These are phyloP conservation scores for Brasenia schreberi DNA, from an alignment of 164 flowering plant species.

Conservation along the genomic window DNA sequence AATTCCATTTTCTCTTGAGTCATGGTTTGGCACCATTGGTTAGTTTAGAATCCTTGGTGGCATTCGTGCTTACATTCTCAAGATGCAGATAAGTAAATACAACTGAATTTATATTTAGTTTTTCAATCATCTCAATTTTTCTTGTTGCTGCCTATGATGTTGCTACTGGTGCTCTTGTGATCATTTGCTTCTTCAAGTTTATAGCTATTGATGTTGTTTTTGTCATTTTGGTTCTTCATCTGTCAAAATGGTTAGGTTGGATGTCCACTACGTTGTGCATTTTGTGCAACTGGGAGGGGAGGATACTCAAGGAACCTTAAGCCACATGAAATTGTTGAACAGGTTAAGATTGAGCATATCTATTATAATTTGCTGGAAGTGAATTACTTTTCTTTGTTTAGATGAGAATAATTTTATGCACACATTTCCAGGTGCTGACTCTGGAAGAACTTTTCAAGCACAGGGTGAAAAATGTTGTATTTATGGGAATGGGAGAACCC, in stretches of 20 bases:
- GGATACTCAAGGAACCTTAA: conserved; percentile 90
- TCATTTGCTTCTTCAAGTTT: neutral
- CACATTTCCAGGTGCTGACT: conserved; percentile 57
- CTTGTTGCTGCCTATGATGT: neutral
- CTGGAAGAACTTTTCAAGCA: conserved; percentile 80
- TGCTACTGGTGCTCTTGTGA: neutral
- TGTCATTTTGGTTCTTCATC: neutral
- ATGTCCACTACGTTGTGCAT: conserved; percentile 88
- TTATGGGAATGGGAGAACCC: conserved; percentile 99
- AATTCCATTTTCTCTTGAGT: no score
- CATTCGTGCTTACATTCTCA: neutral
- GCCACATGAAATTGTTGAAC: conserved; percentile 94
- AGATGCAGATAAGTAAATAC: neutral
- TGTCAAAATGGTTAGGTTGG: conserved; percentile 53
- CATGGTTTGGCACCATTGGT: neutral
- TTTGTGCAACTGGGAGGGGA: conserved; percentile 99
- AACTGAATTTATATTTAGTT: no score
- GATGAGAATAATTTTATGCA: neutral
- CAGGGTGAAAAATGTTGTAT: conserved; percentile 93
- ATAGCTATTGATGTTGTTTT: neutral
- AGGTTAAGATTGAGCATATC: conserved; percentile 28
- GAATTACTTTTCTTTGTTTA: no score
- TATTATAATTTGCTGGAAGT: neutral
- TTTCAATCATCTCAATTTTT: neutral
- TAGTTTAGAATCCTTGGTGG: neutral